phyloP scores from a whole-genome alignment of 2,329 filamentous ascomycete genomes.

The Microsporum canis region DNA sequence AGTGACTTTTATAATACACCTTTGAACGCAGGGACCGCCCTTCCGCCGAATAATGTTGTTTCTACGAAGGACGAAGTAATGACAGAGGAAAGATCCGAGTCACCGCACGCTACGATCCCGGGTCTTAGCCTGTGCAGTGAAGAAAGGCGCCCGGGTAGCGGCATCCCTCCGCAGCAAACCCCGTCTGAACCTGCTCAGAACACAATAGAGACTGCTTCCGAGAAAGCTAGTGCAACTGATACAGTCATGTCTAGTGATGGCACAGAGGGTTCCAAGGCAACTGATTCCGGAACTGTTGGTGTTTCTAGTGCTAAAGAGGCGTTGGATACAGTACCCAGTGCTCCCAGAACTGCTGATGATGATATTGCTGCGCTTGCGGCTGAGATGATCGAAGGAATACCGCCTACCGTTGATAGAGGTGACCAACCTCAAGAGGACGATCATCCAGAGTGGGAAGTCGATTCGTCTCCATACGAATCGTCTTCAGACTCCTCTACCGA shows the following conservation, averaged over 20 bases:
- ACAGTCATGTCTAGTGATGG: background rate
- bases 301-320: background rate
- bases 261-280: background rate
- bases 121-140: constrained; percentile 25
- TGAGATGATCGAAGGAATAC: constrained; percentile 2
- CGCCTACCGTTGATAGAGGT: constrained; percentile 5
- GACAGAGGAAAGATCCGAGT: constrained; percentile 10
- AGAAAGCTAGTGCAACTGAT: background rate
- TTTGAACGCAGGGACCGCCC: constrained; percentile 22
- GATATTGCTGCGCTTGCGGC: constrained; percentile 1
- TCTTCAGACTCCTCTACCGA: constrained; percentile 41
- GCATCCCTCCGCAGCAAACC: background rate
- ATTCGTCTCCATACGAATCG: constrained; percentile 65
- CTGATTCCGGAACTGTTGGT: background rate
- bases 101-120: constrained; percentile 23
- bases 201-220: background rate
- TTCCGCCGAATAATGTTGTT: constrained; percentile 4
- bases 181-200: background rate
- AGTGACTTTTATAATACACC: constrained; percentile 36
- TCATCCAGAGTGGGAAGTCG: constrained; percentile 69
- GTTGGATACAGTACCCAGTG: background rate
- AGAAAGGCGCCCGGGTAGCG: background rate
- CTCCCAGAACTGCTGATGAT: background rate
- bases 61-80: background rate
- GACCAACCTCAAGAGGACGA: constrained; percentile 19